Base-by-base conservation (phyloP, 2,329 filamentous ascomycete genomes). In the Colletotrichum shisoi region DNA sequence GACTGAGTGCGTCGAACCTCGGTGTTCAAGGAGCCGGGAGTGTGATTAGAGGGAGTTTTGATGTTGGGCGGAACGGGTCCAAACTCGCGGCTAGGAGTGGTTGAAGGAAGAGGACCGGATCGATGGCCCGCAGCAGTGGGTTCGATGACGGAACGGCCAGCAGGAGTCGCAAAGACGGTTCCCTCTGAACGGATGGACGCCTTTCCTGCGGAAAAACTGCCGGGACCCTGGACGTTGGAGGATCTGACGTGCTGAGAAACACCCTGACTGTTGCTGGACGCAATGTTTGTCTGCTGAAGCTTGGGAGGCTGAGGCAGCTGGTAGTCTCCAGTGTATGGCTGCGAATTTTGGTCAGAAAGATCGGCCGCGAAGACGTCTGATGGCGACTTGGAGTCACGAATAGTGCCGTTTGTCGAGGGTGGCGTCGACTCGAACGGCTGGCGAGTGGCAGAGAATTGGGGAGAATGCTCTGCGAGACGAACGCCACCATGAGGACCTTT, bases 391-490 rank as follows among this genome's bases (percentile, higher is more conserved):
- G 61, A 58, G 21, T 60, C 54, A 56, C 56, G 51, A n/a, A 64
- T 19, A 45, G 61, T 65, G 40, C 44, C 54, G 13, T 45, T 34
- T 8, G 61, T 59, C 12, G 65, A 67, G 17, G 54, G 59, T 6
- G 65, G 61, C 9, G 61, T 65, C 17, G 48, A 37, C 12, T 58
- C 40, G 31, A 57, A 42, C 11, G 44, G 42, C 17, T 48, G n/a
- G 3, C 34, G 17, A 15, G 60, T 42, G 9, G 61, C 42, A 48
- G 34, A 13, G 17, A 39, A 53, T 34, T 48, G 48, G 11, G 64
- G 64, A 2, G 65, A 64, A 13, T 67, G 65, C 21, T 67, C 65
- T 13, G 65, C 52, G 57, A 67, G 65, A 44, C 61, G 56, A 15
- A 67, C 61, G 52, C 65, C 65, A 31, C 65, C 65, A 21, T 37